A percentile compares a stretch with the other conserved stretches of the same genome.
phyloP scores from a whole-genome alignment of 164 flowering plant species.

The Amborella trichopoda region DNA sequence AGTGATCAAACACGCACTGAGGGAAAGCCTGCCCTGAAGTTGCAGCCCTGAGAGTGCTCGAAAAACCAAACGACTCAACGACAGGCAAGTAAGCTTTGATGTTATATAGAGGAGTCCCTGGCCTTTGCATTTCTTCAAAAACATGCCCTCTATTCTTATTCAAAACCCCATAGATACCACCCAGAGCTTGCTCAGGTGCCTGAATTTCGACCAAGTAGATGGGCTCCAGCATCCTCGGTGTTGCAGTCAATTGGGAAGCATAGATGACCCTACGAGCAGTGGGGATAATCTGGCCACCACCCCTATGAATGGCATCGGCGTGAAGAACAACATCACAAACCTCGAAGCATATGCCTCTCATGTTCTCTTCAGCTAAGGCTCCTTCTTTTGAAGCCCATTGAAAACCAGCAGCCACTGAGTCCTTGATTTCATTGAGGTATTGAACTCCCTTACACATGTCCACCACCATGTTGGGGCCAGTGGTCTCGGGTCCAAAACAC shows the following conservation, averaged over 20 bases:
- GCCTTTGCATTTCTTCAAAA: conserved; percentile 53
- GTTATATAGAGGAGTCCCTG: conserved; percentile 49
- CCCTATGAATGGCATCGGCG: conserved; percentile 27
- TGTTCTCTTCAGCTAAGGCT: conserved; percentile 25
- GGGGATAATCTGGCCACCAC: conserved; percentile 20
- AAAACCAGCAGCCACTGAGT: conserved; percentile 22
- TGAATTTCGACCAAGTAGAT: conserved; percentile 25
- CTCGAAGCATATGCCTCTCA: conserved; percentile 29
- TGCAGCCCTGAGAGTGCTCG: conserved; percentile 28
- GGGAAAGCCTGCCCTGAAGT: conserved; percentile 60
- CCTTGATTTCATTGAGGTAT: conserved; percentile 25
- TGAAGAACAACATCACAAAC: conserved; percentile 29
- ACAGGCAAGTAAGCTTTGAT: conserved; percentile 53
- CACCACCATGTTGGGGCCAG: conserved; percentile 26
- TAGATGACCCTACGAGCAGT: conserved; percentile 23
- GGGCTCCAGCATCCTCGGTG: conserved; percentile 22
- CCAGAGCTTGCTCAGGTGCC: conserved; percentile 40
- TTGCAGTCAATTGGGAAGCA: conserved; percentile 23
- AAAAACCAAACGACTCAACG: conserved; percentile 43
- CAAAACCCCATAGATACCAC: conserved; percentile 44
- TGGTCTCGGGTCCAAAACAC: conserved; percentile 28
- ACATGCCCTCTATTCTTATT: conserved; percentile 51
- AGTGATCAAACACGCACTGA: conserved; percentile 50
- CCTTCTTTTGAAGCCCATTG: conserved; percentile 29
- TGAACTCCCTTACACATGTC: conserved; percentile 29